phyloP scores from a whole-genome alignment of 441 rosid species.

The Populus hybrid region DNA sequence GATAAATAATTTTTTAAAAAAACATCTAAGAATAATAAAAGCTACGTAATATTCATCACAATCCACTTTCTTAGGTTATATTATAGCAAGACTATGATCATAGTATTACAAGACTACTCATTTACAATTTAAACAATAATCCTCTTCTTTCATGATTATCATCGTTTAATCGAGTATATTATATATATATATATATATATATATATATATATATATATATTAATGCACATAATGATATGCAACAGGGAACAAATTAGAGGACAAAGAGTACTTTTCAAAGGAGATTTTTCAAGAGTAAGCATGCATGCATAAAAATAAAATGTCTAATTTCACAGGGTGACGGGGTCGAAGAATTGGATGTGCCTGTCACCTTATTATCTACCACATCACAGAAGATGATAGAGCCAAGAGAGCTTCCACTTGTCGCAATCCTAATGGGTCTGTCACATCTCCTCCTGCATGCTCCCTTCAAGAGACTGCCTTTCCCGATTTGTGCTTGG shows the following conservation, averaged over 20 bases:
- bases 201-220: not conserved
- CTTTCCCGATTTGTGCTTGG: slow-evolving; percentile 16
- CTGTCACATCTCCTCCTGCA: not conserved
- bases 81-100: no score
- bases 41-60: no score
- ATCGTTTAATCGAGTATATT: not conserved
- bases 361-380: not conserved
- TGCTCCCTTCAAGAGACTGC: slow-evolving; percentile 8
- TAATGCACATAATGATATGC: not conserved
- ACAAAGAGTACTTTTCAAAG: slow-evolving; percentile 24
- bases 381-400: not conserved
- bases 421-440: not conserved
- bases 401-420: not conserved
- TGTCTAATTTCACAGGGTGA: not conserved
- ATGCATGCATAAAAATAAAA: not conserved
- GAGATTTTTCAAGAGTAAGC: not conserved
- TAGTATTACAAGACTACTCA: no score
- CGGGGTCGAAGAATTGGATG: not conserved
- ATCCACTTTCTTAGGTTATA: no score
- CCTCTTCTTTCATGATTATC: no score
- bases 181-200: not conserved
- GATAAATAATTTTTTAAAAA: no score
- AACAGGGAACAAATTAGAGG: slow-evolving; percentile 23
- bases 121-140: no score
- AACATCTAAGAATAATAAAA: no score